Evolutionary conservation across 2,329 filamentous ascomycete species (phyloP), one percentile per base, ranked within the genome.

Genomic region (Calonectria fujianensis): DNA sequence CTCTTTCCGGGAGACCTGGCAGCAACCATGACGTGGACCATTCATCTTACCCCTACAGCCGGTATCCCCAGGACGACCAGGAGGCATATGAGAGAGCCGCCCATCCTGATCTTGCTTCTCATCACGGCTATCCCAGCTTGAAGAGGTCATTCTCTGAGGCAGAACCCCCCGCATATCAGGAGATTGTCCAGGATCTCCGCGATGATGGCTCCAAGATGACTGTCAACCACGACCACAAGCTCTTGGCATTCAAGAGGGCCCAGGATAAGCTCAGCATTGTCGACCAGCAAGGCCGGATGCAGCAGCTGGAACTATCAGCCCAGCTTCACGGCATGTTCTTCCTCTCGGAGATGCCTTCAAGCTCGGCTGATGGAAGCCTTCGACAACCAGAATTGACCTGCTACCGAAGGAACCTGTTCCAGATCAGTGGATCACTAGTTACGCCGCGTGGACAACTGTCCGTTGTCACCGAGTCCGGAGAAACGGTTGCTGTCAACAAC

Each of bases 381-480:
- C 87, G 93, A 65, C 93, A 94, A 82, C 95, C 92, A 68, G 96
- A 98, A 86, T 86, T 98, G 83, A 98, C 96, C 4, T 98, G 96
- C 89, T 98, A 98, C 85, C 94, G 96, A 77, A 92, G 96, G 63
- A 98, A 98, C 83, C 89, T 98, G 64, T 98, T 98, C 85, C 96
- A 98, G 85, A 97, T 98, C 82, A 98, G 96, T 75, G 96, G 96
- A 73, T 96, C 94, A 7, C 91, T 98, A 73, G 95, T 95, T 51
- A 90, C 96, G 18, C 95, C 96, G 2, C 89, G 95, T 76, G 93
- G 92, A 35, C 90, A 96, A 76, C 89, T 96, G 70, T 97, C 94
- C 67, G 92, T 98, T 70, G 89, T 98, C 84, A 95, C 93, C 24
- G 96, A 98, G 74, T 92, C 94, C 69, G 95, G 95, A 57, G 95